phyloP scores from a whole-genome alignment of 208 protist species.

The Wallacemonas sp. region DNA sequence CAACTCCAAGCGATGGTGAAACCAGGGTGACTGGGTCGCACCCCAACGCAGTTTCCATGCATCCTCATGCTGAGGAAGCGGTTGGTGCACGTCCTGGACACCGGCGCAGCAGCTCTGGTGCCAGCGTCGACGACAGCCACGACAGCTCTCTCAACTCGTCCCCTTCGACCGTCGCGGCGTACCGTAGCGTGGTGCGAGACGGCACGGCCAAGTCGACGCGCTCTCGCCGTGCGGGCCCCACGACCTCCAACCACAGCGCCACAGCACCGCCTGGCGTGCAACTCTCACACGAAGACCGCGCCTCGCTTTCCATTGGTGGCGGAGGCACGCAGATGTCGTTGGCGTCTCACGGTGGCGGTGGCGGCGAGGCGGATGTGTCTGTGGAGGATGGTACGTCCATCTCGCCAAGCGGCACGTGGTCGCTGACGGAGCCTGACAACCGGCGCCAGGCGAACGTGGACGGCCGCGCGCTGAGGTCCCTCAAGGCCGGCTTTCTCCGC shows the following conservation, averaged over 20 bases:
- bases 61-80: no score
- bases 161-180: constrained; percentile 4
- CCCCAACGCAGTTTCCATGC: no score
- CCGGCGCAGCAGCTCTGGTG: not conserved
- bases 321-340: no score
- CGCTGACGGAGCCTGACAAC: not conserved
- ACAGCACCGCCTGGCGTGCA: no score
- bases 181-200: constrained; percentile 3
- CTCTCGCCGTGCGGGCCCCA: no score
- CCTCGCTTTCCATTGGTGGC: no score
- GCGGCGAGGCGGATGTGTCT: not conserved
- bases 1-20: not conserved
- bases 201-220: no score
- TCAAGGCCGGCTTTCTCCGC: constrained; percentile 1
- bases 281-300: no score
- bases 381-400: not conserved
- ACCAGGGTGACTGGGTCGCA: no score
- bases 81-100: not conserved
- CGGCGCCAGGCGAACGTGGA: not conserved
- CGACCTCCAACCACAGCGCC: no score
- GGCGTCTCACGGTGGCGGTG: no score
- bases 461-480: not conserved
- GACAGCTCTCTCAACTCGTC: not conserved
- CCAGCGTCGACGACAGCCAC: not conserved
- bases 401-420: not conserved